A percentile compares a stretch with the other conserved stretches of the same genome.
Evolutionary conservation across 2,329 filamentous ascomycete genomes (phyloP).

Genomic region (Capronia coronata): DNA sequence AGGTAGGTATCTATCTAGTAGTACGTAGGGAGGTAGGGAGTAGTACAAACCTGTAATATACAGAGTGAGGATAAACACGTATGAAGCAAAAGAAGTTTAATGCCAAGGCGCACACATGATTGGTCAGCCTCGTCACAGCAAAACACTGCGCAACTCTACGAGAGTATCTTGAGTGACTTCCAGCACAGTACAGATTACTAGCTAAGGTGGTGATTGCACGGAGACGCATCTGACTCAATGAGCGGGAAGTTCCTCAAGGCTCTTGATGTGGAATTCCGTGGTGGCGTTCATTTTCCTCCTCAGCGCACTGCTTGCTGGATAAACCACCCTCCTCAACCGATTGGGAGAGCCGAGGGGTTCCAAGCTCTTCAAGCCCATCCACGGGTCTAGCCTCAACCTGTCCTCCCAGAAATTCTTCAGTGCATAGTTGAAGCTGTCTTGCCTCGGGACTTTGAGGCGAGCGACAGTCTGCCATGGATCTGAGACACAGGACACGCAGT

Average conservation of each 20-base stretch:
- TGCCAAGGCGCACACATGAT: conserved; percentile 2
- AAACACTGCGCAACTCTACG: too few relatives aligned
- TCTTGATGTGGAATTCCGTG: conserved; percentile 34
- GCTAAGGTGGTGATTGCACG: too few relatives aligned
- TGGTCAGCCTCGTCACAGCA: conserved; percentile 3
- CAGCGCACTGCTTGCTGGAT: conserved; percentile 35
- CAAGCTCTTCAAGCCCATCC: conserved; percentile 39
- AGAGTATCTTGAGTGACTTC: too few relatives aligned
- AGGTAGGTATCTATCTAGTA: too few relatives aligned
- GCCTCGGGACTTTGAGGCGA: conserved; percentile 36
- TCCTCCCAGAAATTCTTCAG: conserved; percentile 42
- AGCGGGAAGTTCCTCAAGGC: conserved; percentile 32
- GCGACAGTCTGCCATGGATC: conserved; percentile 46
- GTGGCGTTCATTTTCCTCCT: conserved; percentile 37
- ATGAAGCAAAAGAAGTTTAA: neutral
- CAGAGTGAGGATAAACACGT: neutral
- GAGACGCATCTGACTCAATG: too few relatives aligned
- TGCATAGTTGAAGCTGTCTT: conserved; percentile 39
- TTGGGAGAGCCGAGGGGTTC: conserved; percentile 39
- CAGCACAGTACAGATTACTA: too few relatives aligned
- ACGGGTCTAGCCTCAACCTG: conserved; percentile 40
- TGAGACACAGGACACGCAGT: neutral
- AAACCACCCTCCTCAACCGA: conserved; percentile 36
- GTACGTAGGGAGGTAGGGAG: too few relatives aligned
- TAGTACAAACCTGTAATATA: too few relatives aligned